Conservation (phyloP, 768 basidiomycete species). For the Hemileccinum impolitum region DNA sequence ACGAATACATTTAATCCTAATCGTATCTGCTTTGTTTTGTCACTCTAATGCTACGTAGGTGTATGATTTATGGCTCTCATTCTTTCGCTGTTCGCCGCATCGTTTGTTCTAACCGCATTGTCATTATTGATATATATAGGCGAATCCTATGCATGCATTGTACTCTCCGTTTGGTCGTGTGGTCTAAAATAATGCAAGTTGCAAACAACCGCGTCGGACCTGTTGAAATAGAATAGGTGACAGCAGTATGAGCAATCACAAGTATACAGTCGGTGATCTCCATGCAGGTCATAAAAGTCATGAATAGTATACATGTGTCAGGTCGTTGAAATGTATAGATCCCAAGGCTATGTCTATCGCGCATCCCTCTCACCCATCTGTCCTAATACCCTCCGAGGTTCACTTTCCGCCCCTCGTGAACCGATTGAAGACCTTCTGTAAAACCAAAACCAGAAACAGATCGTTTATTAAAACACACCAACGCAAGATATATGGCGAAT, state of each 20-base stretch:
- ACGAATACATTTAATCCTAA: slow-evolving; percentile 8
- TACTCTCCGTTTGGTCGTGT: too few species aligned
- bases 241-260: too few species aligned
- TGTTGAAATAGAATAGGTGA: too few species aligned
- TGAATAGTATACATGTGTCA: slow-evolving; percentile 2
- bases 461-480: slow-evolving; percentile 24
- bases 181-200: too few species aligned
- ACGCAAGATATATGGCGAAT: slow-evolving; percentile 6
- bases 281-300: neutral
- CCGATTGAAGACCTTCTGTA: slow-evolving; percentile 29
- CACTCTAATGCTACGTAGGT: neutral
- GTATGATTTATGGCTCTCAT: neutral
- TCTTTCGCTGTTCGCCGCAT: neutral
- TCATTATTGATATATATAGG: too few species aligned
- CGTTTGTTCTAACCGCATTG: too few species aligned
- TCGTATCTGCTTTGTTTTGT: neutral
- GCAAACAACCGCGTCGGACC: too few species aligned
- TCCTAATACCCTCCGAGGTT: slow-evolving; percentile 3
- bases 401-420: slow-evolving; percentile 24
- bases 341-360: neutral
- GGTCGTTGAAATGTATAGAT: slow-evolving; percentile 2
- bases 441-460: slow-evolving; percentile 6
- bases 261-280: too few species aligned
- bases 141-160: too few species aligned
- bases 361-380: neutral